Conservation (phyloP, 2,329 filamentous ascomycete species). For the Biscogniauxia sp. region DNA sequence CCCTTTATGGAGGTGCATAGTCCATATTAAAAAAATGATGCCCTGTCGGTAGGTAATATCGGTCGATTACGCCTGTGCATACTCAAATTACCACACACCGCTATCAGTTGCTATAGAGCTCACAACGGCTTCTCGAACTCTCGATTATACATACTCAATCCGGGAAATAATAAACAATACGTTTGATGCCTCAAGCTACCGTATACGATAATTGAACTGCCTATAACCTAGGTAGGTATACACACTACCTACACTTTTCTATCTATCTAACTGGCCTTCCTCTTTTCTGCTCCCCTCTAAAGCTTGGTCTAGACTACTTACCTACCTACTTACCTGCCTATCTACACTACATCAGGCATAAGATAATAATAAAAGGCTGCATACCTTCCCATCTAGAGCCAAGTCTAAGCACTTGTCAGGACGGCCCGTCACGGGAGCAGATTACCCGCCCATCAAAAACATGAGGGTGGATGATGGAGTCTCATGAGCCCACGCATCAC, state of each 20-base stretch:
- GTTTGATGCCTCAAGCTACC: neutral
- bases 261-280: neutral
- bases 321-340: too few relatives aligned
- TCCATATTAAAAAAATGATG: too few relatives aligned
- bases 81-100: neutral
- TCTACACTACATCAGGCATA: neutral
- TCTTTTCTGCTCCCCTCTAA: neutral
- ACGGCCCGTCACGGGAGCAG: slow-evolving; percentile 16
- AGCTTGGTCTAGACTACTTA: neutral
- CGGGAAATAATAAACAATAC: neutral
- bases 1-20: too few relatives aligned
- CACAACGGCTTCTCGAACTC: neutral
- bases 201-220: too few relatives aligned
- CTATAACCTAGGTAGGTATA: too few relatives aligned
- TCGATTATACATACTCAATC: neutral
- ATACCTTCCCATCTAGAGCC: neutral
- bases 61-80: neutral
- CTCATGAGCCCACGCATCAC: slow-evolving; percentile 22
- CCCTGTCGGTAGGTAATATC: neutral
- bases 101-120: neutral
- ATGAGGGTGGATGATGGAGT: neutral
- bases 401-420: neutral
- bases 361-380: neutral
- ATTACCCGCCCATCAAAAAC: slow-evolving; percentile 10
- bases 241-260: too few relatives aligned